Conservation (phyloP, 805 yeast species). For the Dipodascopsis uninucleata region DNA sequence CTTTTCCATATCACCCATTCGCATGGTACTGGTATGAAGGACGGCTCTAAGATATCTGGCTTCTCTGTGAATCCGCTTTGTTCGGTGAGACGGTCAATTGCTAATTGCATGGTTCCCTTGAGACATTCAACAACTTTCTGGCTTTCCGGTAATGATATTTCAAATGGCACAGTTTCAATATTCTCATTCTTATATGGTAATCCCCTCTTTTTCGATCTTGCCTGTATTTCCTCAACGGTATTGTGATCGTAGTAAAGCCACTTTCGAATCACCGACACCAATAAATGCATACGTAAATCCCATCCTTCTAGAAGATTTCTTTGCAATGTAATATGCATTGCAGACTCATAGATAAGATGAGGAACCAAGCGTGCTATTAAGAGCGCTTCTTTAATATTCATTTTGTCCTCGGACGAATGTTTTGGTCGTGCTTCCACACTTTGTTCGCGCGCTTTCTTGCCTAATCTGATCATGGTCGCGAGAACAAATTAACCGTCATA, state of each 20-base stretch:
- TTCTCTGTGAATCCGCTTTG: constrained; percentile 7
- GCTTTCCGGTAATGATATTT: constrained; percentile 9
- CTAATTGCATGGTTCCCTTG: constrained; percentile 3
- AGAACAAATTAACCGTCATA: no score
- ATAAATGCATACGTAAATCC: constrained; percentile 21
- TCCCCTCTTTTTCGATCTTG: background rate
- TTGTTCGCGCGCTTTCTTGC: no score
- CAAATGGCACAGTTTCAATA: constrained; percentile 3
- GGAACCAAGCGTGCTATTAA: constrained; percentile 4
- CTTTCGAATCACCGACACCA: constrained; percentile 17
- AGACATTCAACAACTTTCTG: constrained; percentile 9
- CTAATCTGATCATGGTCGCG: no score
- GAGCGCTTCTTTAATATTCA: constrained; percentile 2
- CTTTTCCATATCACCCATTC: constrained; percentile 20
- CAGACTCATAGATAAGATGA: constrained; percentile 14
- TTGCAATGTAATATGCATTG: constrained; percentile 18
- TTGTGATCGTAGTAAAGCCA: constrained; percentile 3
- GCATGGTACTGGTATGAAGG: constrained; percentile 10
- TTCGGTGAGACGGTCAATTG: constrained; percentile 12
- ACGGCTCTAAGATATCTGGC: constrained; percentile 17
- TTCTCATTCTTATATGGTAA: constrained; percentile 7
- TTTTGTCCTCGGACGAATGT: no score
- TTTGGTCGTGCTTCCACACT: no score
- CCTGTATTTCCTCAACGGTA: constrained; percentile 22
- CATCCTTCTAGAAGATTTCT: constrained; percentile 23